These are phyloP conservation scores for Plantago elongata DNA, from an alignment of 257 asterid genomes.

Conservation along the genomic window DNA sequence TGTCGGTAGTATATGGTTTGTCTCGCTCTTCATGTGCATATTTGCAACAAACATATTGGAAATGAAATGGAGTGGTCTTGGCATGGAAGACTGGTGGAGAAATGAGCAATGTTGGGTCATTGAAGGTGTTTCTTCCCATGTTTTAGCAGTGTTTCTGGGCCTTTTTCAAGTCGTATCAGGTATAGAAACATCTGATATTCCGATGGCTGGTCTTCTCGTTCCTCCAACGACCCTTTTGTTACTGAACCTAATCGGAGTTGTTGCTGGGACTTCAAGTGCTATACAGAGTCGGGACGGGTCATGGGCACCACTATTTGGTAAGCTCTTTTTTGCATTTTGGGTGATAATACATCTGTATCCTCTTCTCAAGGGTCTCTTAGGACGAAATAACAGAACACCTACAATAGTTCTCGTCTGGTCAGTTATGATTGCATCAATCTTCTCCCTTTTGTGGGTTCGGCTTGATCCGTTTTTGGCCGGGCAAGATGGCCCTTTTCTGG, in stretches of 20 bases:
- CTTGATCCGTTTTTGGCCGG: conserved; percentile 85
- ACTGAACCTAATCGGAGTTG: conserved; percentile 79
- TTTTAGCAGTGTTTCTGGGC: conserved; percentile 90
- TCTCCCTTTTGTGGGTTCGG: conserved; percentile 85
- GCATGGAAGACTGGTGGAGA: conserved; percentile 99
- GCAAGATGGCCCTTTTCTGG: neutral
- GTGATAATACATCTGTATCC: conserved; percentile 94
- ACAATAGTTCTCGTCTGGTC: conserved; percentile 94
- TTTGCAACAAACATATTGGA: conserved; percentile 94
- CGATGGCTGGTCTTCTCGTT: conserved; percentile 77
- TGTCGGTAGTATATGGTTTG: conserved; percentile 88
- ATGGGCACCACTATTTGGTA: conserved; percentile 96
- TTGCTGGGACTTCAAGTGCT: conserved; percentile 88
- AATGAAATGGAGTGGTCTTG: conserved; percentile 97
- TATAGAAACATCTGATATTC: conserved; percentile 87
- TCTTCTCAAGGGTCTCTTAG: conserved; percentile 95
- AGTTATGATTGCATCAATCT: conserved; percentile 86
- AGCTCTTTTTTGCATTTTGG: conserved; percentile 89
- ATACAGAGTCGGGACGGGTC: conserved; percentile 89
- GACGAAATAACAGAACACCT: conserved; percentile 89
- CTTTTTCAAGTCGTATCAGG: conserved; percentile 95
- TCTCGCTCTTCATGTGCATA: conserved; percentile 87
- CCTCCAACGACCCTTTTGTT: conserved; percentile 95
- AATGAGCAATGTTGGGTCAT: conserved; percentile 98
- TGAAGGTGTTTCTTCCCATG: conserved; percentile 91